These are phyloP conservation scores for Solanum phureja DNA, from an alignment of 257 asterid species.

Conservation along the genomic window DNA sequence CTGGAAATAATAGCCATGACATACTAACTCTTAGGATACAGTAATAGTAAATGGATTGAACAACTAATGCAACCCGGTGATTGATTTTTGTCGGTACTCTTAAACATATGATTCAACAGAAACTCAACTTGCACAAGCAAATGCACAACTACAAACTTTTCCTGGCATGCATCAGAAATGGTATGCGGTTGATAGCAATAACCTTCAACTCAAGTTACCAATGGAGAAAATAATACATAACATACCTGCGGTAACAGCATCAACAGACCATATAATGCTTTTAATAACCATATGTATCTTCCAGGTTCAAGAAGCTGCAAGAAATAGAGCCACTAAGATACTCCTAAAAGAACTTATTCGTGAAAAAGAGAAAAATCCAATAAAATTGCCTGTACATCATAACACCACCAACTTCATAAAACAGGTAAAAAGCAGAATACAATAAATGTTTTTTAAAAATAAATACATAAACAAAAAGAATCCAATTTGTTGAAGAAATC, in stretches of 20 bases:
- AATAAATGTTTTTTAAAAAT: not conserved
- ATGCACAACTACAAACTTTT: not conserved
- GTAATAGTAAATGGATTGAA: not conserved
- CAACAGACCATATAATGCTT: conserved; percentile 90
- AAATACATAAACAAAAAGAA: not conserved
- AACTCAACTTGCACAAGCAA: not conserved
- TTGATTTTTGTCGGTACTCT: not conserved
- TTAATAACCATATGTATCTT: conserved; percentile 84
- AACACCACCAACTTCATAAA: not conserved
- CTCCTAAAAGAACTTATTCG: not conserved
- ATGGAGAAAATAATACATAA: not conserved
- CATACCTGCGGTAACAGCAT: conserved; percentile 98
- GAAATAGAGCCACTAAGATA: conserved; percentile 8
- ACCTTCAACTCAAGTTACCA: not conserved
- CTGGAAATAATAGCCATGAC: not conserved
- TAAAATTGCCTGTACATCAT: not conserved
- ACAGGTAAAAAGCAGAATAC: not conserved
- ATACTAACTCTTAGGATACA: not conserved
- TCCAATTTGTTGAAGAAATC: not conserved
- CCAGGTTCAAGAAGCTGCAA: conserved; percentile 99
- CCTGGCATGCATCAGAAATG: not conserved
- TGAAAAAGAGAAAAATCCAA: not conserved
- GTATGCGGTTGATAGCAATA: not conserved
- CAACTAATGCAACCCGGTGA: not conserved
- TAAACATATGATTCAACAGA: not conserved